phyloP scores from a whole-genome alignment of 768 basidiomycete genomes.

The Polyporus arcularius region DNA sequence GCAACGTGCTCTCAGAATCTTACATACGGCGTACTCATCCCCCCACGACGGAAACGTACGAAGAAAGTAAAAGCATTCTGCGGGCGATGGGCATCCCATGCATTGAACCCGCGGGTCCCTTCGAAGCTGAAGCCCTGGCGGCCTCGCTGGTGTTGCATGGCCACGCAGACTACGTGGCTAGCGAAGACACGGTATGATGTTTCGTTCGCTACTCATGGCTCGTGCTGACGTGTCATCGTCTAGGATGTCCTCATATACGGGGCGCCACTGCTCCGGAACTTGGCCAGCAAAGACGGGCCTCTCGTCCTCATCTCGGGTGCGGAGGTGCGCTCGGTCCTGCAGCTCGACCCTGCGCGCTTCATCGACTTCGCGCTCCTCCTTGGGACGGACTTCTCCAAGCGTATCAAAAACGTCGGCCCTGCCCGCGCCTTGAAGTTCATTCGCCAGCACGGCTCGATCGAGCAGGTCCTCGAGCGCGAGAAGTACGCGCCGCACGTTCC shows the following conservation, averaged over 20 bases:
- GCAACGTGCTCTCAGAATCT: conserved; percentile 59
- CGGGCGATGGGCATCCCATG: conserved; percentile 82
- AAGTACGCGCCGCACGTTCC: conserved; percentile 52
- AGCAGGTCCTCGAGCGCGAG: conserved; percentile 58
- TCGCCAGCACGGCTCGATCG: conserved; percentile 69
- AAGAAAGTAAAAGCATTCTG: conserved; percentile 68
- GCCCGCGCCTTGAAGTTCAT: conserved; percentile 76
- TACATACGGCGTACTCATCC: conserved; percentile 62
- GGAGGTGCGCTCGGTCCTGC: conserved; percentile 57
- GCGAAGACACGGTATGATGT: conserved; percentile 77
- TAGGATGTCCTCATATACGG: conserved; percentile 85
- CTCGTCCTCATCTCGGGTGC: conserved; percentile 65
- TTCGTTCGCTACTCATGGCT: background rate
- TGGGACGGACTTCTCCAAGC: conserved; percentile 88
- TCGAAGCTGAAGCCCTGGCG: conserved; percentile 87
- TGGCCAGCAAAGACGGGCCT: conserved; percentile 61
- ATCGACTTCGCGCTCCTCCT: conserved; percentile 86
- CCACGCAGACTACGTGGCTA: conserved; percentile 83
- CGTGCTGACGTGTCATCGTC: background rate
- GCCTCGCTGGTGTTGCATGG: conserved; percentile 75
- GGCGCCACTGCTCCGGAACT: conserved; percentile 78
- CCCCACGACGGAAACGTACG: conserved; percentile 67
- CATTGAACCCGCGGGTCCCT: conserved; percentile 64
- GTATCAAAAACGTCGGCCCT: conserved; percentile 84
- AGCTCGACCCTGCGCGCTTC: conserved; percentile 58